Base-by-base conservation (phyloP, 2,329 filamentous ascomycete species). In the Madurella fahalii region DNA sequence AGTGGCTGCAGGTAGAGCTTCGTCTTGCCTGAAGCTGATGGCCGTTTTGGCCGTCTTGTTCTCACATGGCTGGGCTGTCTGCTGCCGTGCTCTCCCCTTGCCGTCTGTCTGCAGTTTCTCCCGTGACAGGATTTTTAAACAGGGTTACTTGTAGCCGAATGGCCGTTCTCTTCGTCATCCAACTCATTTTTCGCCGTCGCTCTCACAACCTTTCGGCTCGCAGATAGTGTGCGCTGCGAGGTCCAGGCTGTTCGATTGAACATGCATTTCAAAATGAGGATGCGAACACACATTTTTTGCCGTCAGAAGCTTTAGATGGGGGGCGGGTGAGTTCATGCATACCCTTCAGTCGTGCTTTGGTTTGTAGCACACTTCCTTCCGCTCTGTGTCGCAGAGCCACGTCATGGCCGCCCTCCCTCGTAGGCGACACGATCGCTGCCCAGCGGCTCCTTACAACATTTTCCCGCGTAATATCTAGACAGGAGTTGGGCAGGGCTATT, bases 261-360 rank as follows among this genome's bases (percentile, higher is more conserved):
- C 54, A 59, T 41, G 47, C 54, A 58, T 56, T 55, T 54, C 44
- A 54, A 25, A 46, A 47, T 37, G 57, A 52, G 53, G 54, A 56
- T 58, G 41, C 53, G 53, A 46, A 57, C 58, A 59, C 54, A 57
- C 50, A 58, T 4, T 54, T 53, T 53, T 52, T 62, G 60, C 56
- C 55, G 53, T 50, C n/a, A 47, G 37, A 25, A 18, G 37, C 34
- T 47, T 52, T 53, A 54, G 51, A 47, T 31, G 51, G 60, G 59
- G 60, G 57, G 37, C 17, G 48, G 58, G 43, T 57, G 58, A 54
- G 44, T 57, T 60, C 50, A 61, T 61, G 57, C 63, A 64, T 64
- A 64, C 63, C 63, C 63, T 62, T 61, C 8, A 54, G 37, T 56
- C 32, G 54, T 47, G 54, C 32, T 58, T 40, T 39, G 32, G 43